Conservation (phyloP, 2,329 filamentous ascomycete species). For the Rutstroemia sp. region DNA sequence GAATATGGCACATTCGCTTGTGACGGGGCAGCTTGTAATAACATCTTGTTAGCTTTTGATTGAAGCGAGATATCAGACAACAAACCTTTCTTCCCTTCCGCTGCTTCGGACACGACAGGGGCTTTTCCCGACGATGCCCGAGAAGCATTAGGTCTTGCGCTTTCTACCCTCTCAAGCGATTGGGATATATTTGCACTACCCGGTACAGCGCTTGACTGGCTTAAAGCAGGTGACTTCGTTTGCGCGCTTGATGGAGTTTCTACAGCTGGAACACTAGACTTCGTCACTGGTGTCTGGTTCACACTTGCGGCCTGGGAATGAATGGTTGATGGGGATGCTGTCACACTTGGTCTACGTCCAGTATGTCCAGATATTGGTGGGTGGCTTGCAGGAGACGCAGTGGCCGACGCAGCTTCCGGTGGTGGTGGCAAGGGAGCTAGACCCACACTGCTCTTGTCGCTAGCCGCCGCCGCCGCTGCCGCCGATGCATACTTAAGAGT, state of each 20-base stretch:
- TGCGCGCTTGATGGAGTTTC: slow-evolving; percentile 33
- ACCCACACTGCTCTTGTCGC: slow-evolving; percentile 83
- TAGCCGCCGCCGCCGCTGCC: slow-evolving; percentile 85
- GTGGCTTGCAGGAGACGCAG: slow-evolving; percentile 32
- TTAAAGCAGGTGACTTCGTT: slow-evolving; percentile 45
- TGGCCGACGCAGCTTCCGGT: slow-evolving; percentile 54
- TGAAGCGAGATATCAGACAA: slow-evolving; percentile 10
- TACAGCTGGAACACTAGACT: slow-evolving; percentile 29
- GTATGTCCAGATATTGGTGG: slow-evolving; percentile 33
- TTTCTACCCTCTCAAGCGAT: slow-evolving; percentile 39
- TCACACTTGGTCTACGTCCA: slow-evolving; percentile 46
- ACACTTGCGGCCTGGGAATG: slow-evolving; percentile 38
- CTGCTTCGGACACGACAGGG: slow-evolving; percentile 34
- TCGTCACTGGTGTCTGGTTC: slow-evolving; percentile 30
- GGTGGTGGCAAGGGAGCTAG: slow-evolving; percentile 92
- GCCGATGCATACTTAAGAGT: slow-evolving; percentile 95
- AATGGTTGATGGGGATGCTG: slow-evolving; percentile 45
- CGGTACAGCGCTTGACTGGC: slow-evolving; percentile 36
- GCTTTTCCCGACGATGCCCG: slow-evolving; percentile 22
- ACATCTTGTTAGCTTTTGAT: slow-evolving; percentile 12
- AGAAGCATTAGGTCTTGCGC: slow-evolving; percentile 19
- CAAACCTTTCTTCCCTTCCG: slow-evolving; percentile 41
- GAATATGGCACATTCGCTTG: slow-evolving; percentile 31
- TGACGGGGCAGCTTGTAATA: slow-evolving; percentile 3
- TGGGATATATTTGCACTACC: slow-evolving; percentile 37